Base-by-base conservation (phyloP, 2,329 filamentous ascomycete genomes). In the Samsoniella hepiali region DNA sequence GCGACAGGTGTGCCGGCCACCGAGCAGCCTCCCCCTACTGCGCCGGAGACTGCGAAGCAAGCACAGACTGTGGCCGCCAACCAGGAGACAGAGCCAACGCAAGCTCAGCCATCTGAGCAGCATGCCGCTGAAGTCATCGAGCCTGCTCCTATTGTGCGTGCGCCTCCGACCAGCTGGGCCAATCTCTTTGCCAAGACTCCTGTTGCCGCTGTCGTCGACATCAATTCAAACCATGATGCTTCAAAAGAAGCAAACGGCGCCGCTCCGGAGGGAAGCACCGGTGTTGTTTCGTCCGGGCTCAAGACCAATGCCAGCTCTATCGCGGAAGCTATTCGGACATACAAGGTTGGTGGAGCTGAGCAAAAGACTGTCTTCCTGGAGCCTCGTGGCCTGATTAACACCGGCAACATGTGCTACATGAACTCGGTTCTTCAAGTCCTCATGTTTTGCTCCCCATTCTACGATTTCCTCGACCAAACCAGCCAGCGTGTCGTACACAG, bases 331-430 rank as follows among this genome's bases (percentile, higher is more conserved):
- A 82, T 99, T 59, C 84, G 84, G 57, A 84, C 86, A 34, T 95
- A 93, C 74, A 85, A 84, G 60, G 87, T 93, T 31, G 83, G 86
- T 63, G 81, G 82, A 44, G 82, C 83, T 44, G 79, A 84, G 38
- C 36, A 59, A 15, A 91, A 89, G 70, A 80, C 94, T 68, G 82
- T 90, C 22, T 97, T 97, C 72, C 83, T 99, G 58, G 92, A 98
- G 77, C 95, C 95, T 58, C 87, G 94, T 68, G 95, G 95, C 56
- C 84, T 99, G 72, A 91, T 97, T 69, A 99, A 99, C 77, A 96
- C 94, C 47, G 95, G 95, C 57, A 98, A 99, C 74, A 96, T 98
- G 91, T 99, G 95, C 78, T 99, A 99, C 78, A 98, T 99, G 95
- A 99, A 98, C 81, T 97, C 95, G 67, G 94, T 98, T 75, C 84